Percentiles rank a stretch among this genome's conserved stretches.
Evolutionary conservation across 2,329 filamentous ascomycete species (phyloP).

Genomic region (Pseudopithomyces chartarum): DNA sequence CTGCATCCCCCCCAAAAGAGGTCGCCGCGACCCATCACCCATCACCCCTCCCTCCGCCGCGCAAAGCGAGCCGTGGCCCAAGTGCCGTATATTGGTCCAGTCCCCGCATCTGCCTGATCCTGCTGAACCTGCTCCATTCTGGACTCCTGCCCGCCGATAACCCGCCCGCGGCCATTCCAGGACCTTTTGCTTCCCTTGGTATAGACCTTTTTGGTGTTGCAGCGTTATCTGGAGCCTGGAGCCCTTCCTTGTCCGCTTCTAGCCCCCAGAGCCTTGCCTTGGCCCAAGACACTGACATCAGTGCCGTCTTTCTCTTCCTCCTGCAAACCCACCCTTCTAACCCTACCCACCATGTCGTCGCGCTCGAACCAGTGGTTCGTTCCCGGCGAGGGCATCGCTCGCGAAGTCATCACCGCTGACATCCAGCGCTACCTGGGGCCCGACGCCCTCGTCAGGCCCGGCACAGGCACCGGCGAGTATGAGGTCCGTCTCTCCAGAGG

Average conservation of each 20-base stretch:
- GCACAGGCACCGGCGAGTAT: constrained; percentile 51
- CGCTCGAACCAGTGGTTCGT: constrained; percentile 55
- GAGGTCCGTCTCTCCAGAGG: constrained; percentile 46
- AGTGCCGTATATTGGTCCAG: constrained; percentile 46
- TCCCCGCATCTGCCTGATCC: constrained; percentile 38
- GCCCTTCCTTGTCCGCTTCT: constrained; percentile 35
- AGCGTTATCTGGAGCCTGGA: constrained; percentile 35
- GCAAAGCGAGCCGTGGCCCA: constrained; percentile 26
- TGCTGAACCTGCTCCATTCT: constrained; percentile 31
- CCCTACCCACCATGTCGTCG: constrained; percentile 38
- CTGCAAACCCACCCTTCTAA: constrained; percentile 23
- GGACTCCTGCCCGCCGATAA: constrained; percentile 29
- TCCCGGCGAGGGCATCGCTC: constrained; percentile 55
- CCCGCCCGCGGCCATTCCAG: constrained; percentile 29
- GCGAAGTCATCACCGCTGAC: constrained; percentile 58
- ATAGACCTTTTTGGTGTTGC: constrained; percentile 25
- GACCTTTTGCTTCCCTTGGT: constrained; percentile 30
- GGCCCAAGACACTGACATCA: constrained; percentile 44
- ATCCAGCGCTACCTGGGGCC: constrained; percentile 58
- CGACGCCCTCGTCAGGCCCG: constrained; percentile 56
- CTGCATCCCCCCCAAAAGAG: constrained; percentile 33
- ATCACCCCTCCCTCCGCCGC: constrained; percentile 31
- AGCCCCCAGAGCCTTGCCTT: constrained; percentile 36
- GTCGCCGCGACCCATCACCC: constrained; percentile 39
- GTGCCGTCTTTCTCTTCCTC: constrained; percentile 39